phyloP scores from a whole-genome alignment of 2,329 filamentous ascomycete genomes.

The Penicillium brasilianum region DNA sequence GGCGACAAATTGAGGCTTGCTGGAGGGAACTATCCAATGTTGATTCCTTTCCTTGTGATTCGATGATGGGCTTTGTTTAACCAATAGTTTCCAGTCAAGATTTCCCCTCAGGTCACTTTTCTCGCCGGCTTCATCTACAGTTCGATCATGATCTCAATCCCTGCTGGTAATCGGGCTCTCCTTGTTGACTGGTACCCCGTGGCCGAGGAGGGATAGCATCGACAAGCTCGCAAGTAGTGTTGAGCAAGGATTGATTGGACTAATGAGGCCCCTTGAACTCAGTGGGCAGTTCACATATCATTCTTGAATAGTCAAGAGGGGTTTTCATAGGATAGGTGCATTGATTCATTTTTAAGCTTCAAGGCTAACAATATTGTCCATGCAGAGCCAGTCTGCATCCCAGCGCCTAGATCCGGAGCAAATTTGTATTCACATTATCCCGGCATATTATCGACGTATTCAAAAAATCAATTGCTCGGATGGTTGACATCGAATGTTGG shows the following conservation, averaged over 20 bases:
- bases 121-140: constrained; percentile 62
- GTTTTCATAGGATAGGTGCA: not conserved
- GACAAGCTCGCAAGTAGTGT: not conserved
- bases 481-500: not conserved
- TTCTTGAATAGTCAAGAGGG: not conserved
- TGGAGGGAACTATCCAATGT: constrained; percentile 61
- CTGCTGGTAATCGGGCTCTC: constrained; percentile 55
- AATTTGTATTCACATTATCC: not conserved
- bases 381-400: not conserved
- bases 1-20: constrained; percentile 55
- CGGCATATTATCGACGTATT: not conserved
- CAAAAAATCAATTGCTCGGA: not conserved
- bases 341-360: not conserved
- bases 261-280: not conserved
- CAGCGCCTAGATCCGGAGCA: not conserved
- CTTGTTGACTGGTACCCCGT: constrained; percentile 56
- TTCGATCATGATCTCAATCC: constrained; percentile 61
- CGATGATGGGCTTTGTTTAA: not conserved
- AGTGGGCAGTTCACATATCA: not conserved
- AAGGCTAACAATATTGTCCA: not conserved
- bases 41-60: not conserved
- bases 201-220: not conserved
- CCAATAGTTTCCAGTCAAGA: constrained; percentile 45
- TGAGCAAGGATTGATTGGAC: not conserved
- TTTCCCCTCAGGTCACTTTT: constrained; percentile 58